Conservation (phyloP, 2,329 filamentous ascomycete species). For the Teratosphaeria epicoccoides region DNA sequence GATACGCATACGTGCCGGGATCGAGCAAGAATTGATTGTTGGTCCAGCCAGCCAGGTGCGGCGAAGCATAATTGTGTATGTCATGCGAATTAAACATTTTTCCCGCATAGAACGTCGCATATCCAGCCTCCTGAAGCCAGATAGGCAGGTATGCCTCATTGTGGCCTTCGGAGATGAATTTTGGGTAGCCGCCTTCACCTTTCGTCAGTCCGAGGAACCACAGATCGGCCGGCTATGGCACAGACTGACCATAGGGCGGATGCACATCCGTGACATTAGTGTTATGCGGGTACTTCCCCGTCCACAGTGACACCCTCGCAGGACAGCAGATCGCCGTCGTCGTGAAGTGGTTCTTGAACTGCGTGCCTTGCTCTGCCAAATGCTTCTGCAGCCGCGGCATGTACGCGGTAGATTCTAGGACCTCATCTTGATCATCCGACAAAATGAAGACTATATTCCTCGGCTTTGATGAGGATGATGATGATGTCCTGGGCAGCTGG, state of each 20-base stretch:
- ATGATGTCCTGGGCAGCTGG: constrained; percentile 42
- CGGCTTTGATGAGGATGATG: constrained; percentile 55
- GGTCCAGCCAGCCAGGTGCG: constrained; percentile 49
- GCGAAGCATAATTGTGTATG: constrained; percentile 49
- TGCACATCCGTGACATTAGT: constrained; percentile 55
- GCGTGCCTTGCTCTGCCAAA: constrained; percentile 47
- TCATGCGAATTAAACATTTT: constrained; percentile 60
- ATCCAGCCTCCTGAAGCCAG: constrained; percentile 57
- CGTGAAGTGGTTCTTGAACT: constrained; percentile 53
- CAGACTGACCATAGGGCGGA: constrained; percentile 40
- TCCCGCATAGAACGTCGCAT: constrained; percentile 60
- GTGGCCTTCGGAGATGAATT: constrained; percentile 53
- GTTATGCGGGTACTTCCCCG: constrained; percentile 57
- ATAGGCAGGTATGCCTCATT: constrained; percentile 59
- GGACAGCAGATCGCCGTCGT: constrained; percentile 59
- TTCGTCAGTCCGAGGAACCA: neutral
- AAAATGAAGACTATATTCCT: too few species aligned
- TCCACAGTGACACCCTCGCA: constrained; percentile 53
- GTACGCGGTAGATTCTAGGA: constrained; percentile 50
- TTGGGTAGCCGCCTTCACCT: constrained; percentile 47
- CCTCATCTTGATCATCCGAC: constrained; percentile 59
- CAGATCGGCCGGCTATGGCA: too few species aligned
- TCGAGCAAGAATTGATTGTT: constrained; percentile 40
- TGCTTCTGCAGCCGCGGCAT: constrained; percentile 49
- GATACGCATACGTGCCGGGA: constrained; percentile 57